A percentile compares a stretch with the other conserved stretches of the same genome.
Evolutionary conservation across 495 filamentous ascomycete genomes (phyloP).

Genomic region (Daldinia concentrica): DNA sequence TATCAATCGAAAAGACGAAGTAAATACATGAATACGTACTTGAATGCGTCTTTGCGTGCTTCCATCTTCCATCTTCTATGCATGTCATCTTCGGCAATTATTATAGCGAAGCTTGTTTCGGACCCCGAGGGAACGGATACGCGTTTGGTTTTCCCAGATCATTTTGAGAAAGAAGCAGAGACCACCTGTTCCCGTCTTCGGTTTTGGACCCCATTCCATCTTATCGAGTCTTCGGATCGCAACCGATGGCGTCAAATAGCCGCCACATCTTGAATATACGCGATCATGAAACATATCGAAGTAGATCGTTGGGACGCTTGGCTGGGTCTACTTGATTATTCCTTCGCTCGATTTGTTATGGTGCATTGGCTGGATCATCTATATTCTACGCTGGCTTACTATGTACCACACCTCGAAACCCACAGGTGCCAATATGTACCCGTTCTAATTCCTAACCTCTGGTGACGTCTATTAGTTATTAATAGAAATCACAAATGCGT

Average conservation of each 20-base stretch:
- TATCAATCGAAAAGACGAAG: slow-evolving; percentile 10
- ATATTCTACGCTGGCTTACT: slow-evolving; percentile 30
- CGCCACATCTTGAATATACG: slow-evolving; percentile 38
- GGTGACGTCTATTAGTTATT: slow-evolving; percentile 40
- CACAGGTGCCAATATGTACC: slow-evolving; percentile 8
- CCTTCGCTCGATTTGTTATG: slow-evolving; percentile 5
- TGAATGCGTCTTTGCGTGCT: slow-evolving; percentile 19
- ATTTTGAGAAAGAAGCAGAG: slow-evolving; percentile 23
- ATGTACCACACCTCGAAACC: slow-evolving; percentile 7
- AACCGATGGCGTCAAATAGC: slow-evolving; percentile 35
- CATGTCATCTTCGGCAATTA: slow-evolving; percentile 39
- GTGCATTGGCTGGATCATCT: slow-evolving; percentile 26
- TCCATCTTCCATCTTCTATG: slow-evolving; percentile 26
- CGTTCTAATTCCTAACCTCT: slow-evolving; percentile 28
- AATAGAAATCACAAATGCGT: slow-evolving; percentile 33
- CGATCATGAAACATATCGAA: slow-evolving; percentile 41
- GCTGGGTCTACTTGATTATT: slow-evolving; percentile 1
- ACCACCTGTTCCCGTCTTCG: slow-evolving; percentile 25
- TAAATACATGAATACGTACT: neutral
- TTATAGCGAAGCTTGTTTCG: slow-evolving; percentile 10
- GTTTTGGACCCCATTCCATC: slow-evolving; percentile 36
- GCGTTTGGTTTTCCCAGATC: neutral
- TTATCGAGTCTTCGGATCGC: slow-evolving; percentile 27
- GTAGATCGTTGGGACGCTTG: slow-evolving; percentile 19
- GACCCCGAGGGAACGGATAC: slow-evolving; percentile 30